These are phyloP conservation scores for Boeremia exigua DNA, from an alignment of 2,329 filamentous ascomycete species.

Conservation along the genomic window DNA sequence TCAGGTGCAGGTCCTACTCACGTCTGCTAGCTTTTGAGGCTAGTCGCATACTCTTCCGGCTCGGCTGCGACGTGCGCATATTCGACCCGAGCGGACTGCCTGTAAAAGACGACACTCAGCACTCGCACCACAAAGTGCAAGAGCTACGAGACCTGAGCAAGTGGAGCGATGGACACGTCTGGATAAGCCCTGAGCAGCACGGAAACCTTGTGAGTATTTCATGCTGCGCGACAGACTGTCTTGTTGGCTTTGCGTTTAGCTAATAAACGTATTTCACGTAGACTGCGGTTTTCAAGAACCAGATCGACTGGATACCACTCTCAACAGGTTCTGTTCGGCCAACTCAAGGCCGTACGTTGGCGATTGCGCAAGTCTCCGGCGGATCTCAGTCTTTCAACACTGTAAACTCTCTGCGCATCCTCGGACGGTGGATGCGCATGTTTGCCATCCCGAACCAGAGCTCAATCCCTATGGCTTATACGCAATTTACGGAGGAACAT, in stretches of 20 bases:
- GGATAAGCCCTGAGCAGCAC: conserved; percentile 71
- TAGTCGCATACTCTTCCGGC: conserved; percentile 65
- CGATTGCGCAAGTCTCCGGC: conserved; percentile 67
- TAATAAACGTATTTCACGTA: no score
- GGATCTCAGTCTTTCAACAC: conserved; percentile 72
- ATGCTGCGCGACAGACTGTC: no score
- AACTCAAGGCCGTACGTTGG: conserved; percentile 69
- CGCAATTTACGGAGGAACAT: conserved; percentile 62
- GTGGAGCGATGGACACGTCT: conserved; percentile 72
- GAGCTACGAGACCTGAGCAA: conserved; percentile 65
- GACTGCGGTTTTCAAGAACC: conserved; percentile 67
- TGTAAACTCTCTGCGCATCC: conserved; percentile 68
- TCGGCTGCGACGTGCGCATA: conserved; percentile 71
- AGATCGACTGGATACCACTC: conserved; percentile 74
- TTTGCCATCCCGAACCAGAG: conserved; percentile 71
- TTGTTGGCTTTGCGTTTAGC: no score
- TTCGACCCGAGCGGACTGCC: conserved; percentile 66
- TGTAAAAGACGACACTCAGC: conserved; percentile 67
- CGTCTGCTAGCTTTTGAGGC: conserved; percentile 66
- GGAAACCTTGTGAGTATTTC: no score
- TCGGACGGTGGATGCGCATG: conserved; percentile 75
- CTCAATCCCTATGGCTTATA: conserved; percentile 68
- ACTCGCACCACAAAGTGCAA: conserved; percentile 65
- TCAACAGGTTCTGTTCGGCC: conserved; percentile 66
- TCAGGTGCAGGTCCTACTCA: conserved; percentile 70